These are phyloP conservation scores for Backusella circina DNA, from an alignment of 192 early-diverging fungal genomes.

Conservation along the genomic window DNA sequence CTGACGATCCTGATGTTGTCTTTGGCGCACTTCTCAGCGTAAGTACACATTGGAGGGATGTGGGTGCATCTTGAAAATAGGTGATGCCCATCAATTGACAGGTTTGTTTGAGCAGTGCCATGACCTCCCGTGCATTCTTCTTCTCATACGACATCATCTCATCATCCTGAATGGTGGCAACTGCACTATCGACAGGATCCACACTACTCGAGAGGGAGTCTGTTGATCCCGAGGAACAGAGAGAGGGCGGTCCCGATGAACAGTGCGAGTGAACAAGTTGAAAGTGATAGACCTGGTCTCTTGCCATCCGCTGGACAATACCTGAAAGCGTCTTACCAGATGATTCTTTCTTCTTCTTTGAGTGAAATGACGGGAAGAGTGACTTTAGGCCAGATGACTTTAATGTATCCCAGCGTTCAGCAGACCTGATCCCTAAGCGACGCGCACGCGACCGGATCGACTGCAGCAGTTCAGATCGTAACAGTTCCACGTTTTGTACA, in stretches of 20 bases:
- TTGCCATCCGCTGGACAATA: conserved; percentile 2
- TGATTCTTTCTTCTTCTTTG: not conserved
- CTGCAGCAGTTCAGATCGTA: conserved; percentile 14
- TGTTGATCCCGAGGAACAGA: conserved; percentile 6
- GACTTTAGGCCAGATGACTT: conserved; percentile 5
- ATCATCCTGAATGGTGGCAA: not conserved
- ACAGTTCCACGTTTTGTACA: conserved; percentile 5
- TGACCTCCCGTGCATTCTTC: conserved; percentile 21
- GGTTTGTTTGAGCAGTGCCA: conserved; percentile 17
- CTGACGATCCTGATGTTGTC: not conserved
- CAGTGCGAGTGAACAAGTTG: not conserved
- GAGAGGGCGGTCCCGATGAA: conserved; percentile 1
- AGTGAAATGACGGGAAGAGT: not conserved
- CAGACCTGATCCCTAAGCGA: conserved; percentile 12
- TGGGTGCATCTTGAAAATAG: conserved; percentile 12
- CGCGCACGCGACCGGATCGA: conserved; percentile 14
- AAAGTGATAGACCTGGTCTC: conserved; percentile 10
- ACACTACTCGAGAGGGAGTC: conserved; percentile 11
- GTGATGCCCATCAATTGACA: conserved; percentile 32
- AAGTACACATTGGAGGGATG: conserved; percentile 7
- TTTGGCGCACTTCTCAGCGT: conserved; percentile 15
- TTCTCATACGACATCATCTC: not conserved
- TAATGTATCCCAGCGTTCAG: conserved; percentile 18
- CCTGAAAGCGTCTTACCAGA: not conserved
- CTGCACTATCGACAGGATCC: not conserved